Conservation (phyloP, 352 stramenopile species). For the Phytophthora pistaciae region DNA sequence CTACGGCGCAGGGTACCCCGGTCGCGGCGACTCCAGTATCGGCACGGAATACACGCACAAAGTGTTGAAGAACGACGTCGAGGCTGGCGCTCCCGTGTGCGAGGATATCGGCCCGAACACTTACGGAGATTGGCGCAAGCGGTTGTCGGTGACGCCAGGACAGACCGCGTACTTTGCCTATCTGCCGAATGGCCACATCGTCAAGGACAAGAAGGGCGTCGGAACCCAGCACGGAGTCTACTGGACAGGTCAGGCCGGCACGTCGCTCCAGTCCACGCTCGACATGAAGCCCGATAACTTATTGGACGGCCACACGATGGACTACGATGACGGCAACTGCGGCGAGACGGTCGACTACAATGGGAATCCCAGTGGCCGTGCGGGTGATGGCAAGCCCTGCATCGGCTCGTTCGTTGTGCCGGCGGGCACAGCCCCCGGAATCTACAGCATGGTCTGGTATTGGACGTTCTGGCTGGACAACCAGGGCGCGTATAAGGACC, state of each 20-base stretch:
- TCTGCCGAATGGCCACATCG: slow-evolving; percentile 66
- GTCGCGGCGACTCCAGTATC: slow-evolving; percentile 59
- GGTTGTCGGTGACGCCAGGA: slow-evolving; percentile 50
- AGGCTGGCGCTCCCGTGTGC: slow-evolving; percentile 58
- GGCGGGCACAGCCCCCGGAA: slow-evolving; percentile 45
- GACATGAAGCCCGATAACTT: slow-evolving; percentile 63
- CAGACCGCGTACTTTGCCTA: slow-evolving; percentile 61
- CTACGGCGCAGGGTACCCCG: slow-evolving; percentile 68
- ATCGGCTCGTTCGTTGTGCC: slow-evolving; percentile 65
- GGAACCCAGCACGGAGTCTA: slow-evolving; percentile 71
- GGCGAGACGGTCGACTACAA: slow-evolving; percentile 58
- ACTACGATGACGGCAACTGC: slow-evolving; percentile 73
- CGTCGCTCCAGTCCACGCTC: slow-evolving; percentile 51
- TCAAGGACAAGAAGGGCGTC: slow-evolving; percentile 74
- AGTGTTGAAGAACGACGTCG: slow-evolving; percentile 72
- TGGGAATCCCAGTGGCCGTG: slow-evolving; percentile 51
- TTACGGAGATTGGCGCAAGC: slow-evolving; percentile 67
- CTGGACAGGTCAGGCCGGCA: slow-evolving; percentile 56
- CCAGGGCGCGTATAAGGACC: slow-evolving; percentile 56
- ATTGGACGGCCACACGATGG: slow-evolving; percentile 48
- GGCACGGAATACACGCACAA: slow-evolving; percentile 72
- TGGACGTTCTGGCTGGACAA: slow-evolving; percentile 76
- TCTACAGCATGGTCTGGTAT: slow-evolving; percentile 79
- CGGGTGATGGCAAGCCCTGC: slow-evolving; percentile 68
- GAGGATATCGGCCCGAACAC: slow-evolving; percentile 54